Conservation (phyloP, 1,139 yeast species). For the Yamadazyma taylorii region DNA sequence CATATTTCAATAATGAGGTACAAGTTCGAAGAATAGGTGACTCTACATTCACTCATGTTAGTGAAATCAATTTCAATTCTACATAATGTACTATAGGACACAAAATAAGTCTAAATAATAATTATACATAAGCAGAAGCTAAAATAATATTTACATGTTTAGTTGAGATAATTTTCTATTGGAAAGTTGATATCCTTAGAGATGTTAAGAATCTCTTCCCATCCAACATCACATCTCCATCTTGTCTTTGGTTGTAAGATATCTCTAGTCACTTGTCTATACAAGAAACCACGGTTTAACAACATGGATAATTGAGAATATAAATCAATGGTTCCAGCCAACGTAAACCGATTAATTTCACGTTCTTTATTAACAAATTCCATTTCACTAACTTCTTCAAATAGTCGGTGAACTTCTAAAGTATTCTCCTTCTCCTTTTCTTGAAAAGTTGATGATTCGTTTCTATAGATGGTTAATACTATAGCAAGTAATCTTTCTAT, state of each 20-base stretch:
- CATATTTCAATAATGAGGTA: conserved; percentile 55
- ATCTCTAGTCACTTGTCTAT: conserved; percentile 52
- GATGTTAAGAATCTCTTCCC: conserved; percentile 49
- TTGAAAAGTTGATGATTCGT: conserved; percentile 32
- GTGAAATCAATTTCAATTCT: conserved; percentile 23
- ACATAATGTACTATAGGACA: no score
- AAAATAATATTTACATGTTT: conserved; percentile 5
- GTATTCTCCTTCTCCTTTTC: conserved; percentile 20
- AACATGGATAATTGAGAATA: conserved; percentile 63
- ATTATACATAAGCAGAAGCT: neutral
- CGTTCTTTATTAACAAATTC: conserved; percentile 30
- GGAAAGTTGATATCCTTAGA: conserved; percentile 58
- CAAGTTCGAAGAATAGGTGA: conserved; percentile 41
- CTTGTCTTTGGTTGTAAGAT: conserved; percentile 60
- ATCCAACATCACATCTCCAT: conserved; percentile 64
- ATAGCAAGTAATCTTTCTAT: conserved; percentile 70
- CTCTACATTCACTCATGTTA: conserved; percentile 26
- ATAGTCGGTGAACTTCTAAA: conserved; percentile 12
- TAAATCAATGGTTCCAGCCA: conserved; percentile 46
- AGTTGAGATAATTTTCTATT: conserved; percentile 41
- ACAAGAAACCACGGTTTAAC: conserved; percentile 52
- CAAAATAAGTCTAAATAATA: neutral
- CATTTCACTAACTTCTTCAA: conserved; percentile 33
- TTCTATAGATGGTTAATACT: conserved; percentile 54
- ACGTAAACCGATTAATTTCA: conserved; percentile 33